Evolutionary conservation across 805 yeast genomes (phyloP).

Genomic region (Wickerhamomyces ciferrii): DNA sequence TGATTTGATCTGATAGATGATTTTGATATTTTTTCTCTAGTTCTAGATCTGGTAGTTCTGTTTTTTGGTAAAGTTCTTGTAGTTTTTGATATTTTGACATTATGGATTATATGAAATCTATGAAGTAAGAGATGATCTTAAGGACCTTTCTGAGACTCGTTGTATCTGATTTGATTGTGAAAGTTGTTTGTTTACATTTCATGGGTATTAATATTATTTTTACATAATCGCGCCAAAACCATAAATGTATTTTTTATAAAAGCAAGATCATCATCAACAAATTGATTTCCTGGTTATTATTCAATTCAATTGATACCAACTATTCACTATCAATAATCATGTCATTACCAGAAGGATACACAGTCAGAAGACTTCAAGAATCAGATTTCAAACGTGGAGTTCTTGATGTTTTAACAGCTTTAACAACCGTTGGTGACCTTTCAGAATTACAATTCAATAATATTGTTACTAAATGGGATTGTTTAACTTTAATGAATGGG

Average conservation of each 20-base stretch:
- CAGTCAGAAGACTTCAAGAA: constrained; percentile 48
- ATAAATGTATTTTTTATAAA: too few species aligned
- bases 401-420: constrained; percentile 52
- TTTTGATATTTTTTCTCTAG: not conserved
- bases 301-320: too few species aligned
- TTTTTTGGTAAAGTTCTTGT: not conserved
- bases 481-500: constrained; percentile 21
- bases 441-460: constrained; percentile 41
- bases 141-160: too few species aligned
- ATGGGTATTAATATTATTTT: too few species aligned
- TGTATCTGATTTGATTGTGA: not conserved
- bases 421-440: constrained; percentile 83
- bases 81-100: not conserved
- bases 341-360: constrained; percentile 59
- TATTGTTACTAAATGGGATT: constrained; percentile 55
- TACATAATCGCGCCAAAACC: too few species aligned
- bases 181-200: not conserved
- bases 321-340: constrained; percentile 1
- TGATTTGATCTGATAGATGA: not conserved
- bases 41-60: not conserved
- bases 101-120: too few species aligned
- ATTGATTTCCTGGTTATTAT: too few species aligned
- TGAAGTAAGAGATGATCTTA: too few species aligned
- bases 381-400: constrained; percentile 62
- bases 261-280: not conserved